Conservation (phyloP, 495 filamentous ascomycete species). For the Penicillium longicatenatum region DNA sequence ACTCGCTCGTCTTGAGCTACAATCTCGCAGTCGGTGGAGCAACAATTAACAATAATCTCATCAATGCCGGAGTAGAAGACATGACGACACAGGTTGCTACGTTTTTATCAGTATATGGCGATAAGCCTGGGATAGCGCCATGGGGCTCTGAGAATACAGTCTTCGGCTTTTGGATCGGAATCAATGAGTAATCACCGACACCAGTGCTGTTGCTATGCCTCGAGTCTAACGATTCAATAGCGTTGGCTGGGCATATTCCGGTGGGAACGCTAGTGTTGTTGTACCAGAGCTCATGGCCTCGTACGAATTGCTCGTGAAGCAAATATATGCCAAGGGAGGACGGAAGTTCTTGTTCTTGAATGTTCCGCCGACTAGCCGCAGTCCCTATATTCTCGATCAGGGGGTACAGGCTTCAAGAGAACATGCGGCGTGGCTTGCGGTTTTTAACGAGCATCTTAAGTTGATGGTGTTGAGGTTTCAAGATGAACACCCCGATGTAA, state of each 20-base stretch:
- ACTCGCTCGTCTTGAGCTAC: constrained; percentile 53
- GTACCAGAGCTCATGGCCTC: constrained; percentile 57
- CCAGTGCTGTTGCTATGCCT: too few species aligned
- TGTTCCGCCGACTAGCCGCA: constrained; percentile 71
- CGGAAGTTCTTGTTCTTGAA: constrained; percentile 76
- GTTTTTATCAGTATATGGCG: constrained; percentile 31
- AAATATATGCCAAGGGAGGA: constrained; percentile 64
- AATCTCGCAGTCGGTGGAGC: constrained; percentile 60
- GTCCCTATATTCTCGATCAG: constrained; percentile 50
- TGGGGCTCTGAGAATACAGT: constrained; percentile 64
- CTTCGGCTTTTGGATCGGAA: constrained; percentile 74
- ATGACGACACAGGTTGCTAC: constrained; percentile 32
- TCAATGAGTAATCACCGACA: constrained; percentile 66
- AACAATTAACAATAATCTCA: constrained; percentile 53
- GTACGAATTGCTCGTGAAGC: constrained; percentile 56
- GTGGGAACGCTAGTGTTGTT: constrained; percentile 43
- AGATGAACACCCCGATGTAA: constrained; percentile 27
- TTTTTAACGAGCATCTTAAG: constrained; percentile 31
- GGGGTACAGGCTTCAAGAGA: constrained; percentile 24
- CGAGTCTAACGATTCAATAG: constrained; percentile 22
- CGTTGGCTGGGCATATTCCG: constrained; percentile 63
- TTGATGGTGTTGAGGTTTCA: constrained; percentile 31
- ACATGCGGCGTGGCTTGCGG: constrained; percentile 34
- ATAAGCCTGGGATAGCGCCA: constrained; percentile 43
- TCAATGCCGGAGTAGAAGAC: constrained; percentile 32